Conservation (phyloP, 495 filamentous ascomycete species). For the Ramalina peruviana region DNA sequence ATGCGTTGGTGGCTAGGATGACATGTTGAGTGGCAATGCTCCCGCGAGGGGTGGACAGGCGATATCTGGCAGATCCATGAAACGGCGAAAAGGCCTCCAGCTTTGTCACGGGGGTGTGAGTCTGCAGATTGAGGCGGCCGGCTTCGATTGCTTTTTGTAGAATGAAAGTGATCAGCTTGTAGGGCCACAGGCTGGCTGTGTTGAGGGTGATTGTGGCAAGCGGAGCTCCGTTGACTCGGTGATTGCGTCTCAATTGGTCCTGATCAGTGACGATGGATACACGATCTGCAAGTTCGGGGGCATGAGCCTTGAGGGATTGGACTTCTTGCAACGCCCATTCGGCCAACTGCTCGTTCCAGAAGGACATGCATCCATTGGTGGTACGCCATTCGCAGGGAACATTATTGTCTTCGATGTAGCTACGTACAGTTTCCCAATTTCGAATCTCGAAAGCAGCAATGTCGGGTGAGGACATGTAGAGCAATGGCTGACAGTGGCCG, state of each 20-base stretch:
- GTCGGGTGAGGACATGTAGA: conserved; percentile 35
- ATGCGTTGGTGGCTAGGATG: conserved; percentile 67
- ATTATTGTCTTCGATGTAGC: conserved; percentile 32
- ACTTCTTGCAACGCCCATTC: conserved; percentile 29
- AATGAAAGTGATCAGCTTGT: conserved; percentile 58
- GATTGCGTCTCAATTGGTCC: conserved; percentile 16
- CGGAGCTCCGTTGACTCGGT: conserved; percentile 28
- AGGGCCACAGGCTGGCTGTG: conserved; percentile 56
- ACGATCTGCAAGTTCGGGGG: conserved; percentile 34
- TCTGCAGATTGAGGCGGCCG: conserved; percentile 53
- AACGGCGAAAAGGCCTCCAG: conserved; percentile 1
- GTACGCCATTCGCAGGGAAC: conserved; percentile 50
- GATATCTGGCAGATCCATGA: conserved; percentile 19
- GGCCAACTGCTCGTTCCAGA: conserved; percentile 34
- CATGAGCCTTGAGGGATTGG: conserved; percentile 23
- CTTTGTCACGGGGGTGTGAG: conserved; percentile 48
- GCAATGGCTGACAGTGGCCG: conserved; percentile 55
- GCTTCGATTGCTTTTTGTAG: conserved; percentile 40
- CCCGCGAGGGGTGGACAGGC: conserved; percentile 49
- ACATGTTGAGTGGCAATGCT: conserved; percentile 41
- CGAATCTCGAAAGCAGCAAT: conserved; percentile 50
- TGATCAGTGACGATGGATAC: conserved; percentile 18
- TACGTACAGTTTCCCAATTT: conserved; percentile 39
- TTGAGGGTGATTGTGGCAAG: conserved; percentile 28
- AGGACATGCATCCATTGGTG: conserved; percentile 38